A percentile compares a stretch with the other conserved stretches of the same genome.
Evolutionary conservation across 1,284 basidiomycete genomes (phyloP).

Genomic region (Cystobasidiaceae sp.): DNA sequence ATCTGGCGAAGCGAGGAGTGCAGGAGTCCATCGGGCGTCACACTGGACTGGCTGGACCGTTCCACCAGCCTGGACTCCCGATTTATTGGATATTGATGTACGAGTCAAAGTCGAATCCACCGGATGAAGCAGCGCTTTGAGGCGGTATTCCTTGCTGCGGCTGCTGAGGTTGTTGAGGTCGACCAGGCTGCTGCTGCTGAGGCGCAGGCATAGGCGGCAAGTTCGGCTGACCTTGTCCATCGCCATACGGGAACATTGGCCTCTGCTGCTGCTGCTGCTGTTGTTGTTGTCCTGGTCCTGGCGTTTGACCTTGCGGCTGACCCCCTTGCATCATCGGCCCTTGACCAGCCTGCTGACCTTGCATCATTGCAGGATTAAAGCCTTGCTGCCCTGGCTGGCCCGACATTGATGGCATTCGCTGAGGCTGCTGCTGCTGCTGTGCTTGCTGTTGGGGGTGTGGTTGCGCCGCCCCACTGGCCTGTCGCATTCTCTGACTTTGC

Average conservation of each 20-base stretch:
- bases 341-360: slow-evolving; percentile 8
- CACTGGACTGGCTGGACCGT: too few species aligned
- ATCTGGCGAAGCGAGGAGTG: too few species aligned
- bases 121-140: slow-evolving; percentile 8
- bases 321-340: background rate
- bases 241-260: too few species aligned
- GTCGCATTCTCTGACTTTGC: background rate
- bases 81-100: slow-evolving; percentile 21
- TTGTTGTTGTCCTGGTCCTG: background rate
- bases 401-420: too few species aligned
- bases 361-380: background rate
- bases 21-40: too few species aligned
- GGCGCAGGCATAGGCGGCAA: background rate
- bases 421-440: background rate
- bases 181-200: slow-evolving; percentile 1
- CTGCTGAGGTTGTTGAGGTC: background rate
- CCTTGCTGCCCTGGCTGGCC: background rate
- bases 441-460: background rate
- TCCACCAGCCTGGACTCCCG: background rate
- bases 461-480: too few species aligned
- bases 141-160: too few species aligned
- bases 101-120: slow-evolving; percentile 26
- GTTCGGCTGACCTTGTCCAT: too few species aligned
- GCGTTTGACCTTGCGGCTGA: background rate
- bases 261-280: slow-evolving; percentile 1